phyloP scores from a whole-genome alignment of 2,329 filamentous ascomycete species.

The Ophiostoma montium region DNA sequence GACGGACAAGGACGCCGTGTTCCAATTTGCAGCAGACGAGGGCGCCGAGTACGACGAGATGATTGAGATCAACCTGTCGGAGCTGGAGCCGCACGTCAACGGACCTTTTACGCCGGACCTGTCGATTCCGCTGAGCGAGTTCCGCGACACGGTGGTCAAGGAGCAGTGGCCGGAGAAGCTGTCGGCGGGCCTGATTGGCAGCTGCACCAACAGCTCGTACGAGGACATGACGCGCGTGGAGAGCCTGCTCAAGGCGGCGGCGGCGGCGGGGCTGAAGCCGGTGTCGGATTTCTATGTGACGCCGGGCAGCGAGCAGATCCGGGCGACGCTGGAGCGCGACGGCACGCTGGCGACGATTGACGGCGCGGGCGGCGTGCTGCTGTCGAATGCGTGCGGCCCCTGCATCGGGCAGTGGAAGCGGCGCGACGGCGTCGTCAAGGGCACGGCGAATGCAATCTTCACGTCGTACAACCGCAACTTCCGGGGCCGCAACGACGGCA shows the following conservation, averaged over 20 bases:
- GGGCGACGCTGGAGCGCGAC: conserved; percentile 83
- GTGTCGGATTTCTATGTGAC: conserved; percentile 91
- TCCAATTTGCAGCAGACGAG: conserved; percentile 61
- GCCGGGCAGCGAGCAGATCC: conserved; percentile 90
- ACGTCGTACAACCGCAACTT: conserved; percentile 99
- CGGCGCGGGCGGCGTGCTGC: conserved; percentile 70
- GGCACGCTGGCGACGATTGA: conserved; percentile 76
- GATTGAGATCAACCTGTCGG: conserved; percentile 79
- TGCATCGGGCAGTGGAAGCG: conserved; percentile 95
- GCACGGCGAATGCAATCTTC: conserved; percentile 83
- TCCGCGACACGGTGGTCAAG: conserved; percentile 68
- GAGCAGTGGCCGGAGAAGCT: conserved; percentile 86
- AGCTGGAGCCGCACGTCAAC: conserved; percentile 90
- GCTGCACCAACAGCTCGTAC: conserved; percentile 97
- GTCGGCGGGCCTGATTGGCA: conserved; percentile 87
- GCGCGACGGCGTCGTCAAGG: conserved; percentile 71
- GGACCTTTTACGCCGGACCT: conserved; percentile 94
- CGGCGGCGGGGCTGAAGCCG: conserved; percentile 77
- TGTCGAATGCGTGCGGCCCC: conserved; percentile 89
- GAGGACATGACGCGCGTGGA: conserved; percentile 97
- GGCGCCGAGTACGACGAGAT: conserved; percentile 80
- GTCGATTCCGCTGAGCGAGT: conserved; percentile 80
- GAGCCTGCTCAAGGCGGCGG: conserved; percentile 81
- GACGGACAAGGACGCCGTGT: conserved; percentile 31
- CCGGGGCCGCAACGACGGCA: conserved; percentile 90